Evolutionary conservation across 169 alveolate genomes (phyloP).

Genomic region (Plasmodium falciparum): DNA sequence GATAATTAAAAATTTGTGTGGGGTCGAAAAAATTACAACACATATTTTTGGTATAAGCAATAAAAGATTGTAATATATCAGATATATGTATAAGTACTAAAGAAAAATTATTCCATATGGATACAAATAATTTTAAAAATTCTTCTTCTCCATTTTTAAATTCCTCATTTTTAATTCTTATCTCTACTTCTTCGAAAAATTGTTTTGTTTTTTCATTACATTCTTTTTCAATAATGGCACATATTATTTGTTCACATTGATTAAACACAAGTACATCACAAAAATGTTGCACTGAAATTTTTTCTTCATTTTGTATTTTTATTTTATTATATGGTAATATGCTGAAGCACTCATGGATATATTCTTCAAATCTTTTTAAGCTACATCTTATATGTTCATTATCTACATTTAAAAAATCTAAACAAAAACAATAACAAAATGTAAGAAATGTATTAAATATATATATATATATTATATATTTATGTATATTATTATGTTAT

Average conservation of each 20-base stretch:
- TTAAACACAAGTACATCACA: slow-evolving; percentile 69
- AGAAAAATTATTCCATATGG: slow-evolving; percentile 52
- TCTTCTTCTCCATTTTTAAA: slow-evolving; percentile 12
- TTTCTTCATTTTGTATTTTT: slow-evolving; percentile 24
- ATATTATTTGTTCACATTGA: slow-evolving; percentile 54
- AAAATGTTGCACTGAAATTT: slow-evolving; percentile 18
- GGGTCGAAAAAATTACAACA: slow-evolving; percentile 27
- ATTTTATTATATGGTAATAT: slow-evolving; percentile 38
- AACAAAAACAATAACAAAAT: neutral
- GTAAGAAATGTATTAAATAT: neutral
- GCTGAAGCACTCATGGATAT: slow-evolving; percentile 26
- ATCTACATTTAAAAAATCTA: slow-evolving; percentile 35
- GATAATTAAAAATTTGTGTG: slow-evolving; percentile 29
- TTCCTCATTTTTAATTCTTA: slow-evolving; percentile 41
- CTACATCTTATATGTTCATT: slow-evolving; percentile 11
- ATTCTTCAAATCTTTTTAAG: slow-evolving; percentile 50
- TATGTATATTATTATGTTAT: neutral
- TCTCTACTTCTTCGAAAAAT: slow-evolving; percentile 23
- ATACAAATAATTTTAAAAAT: slow-evolving; percentile 44
- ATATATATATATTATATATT: neutral
- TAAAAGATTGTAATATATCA: slow-evolving; percentile 50
- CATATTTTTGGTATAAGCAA: slow-evolving; percentile 25
- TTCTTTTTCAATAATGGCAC: slow-evolving; percentile 32
- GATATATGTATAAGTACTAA: slow-evolving; percentile 47
- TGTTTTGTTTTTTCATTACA: slow-evolving; percentile 34